phyloP scores from a whole-genome alignment of 352 stramenopile genomes.

The Blastocystis sp. region DNA sequence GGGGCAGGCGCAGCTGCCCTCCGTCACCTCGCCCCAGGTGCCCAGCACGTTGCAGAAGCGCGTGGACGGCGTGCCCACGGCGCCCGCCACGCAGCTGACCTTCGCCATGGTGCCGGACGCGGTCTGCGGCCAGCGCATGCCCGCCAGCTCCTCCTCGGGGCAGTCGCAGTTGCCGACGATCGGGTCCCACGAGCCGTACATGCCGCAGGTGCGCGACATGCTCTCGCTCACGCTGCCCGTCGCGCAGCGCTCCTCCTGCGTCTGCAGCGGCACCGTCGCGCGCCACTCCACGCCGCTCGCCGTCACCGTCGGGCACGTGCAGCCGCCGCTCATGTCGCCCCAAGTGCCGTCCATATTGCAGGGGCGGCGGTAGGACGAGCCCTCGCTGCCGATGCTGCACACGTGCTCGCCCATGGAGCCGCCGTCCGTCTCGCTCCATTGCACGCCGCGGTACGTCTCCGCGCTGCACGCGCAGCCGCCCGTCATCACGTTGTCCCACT shows the following conservation, averaged over 20 bases:
- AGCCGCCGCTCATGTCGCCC: background rate
- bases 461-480: slow-evolving; percentile 24
- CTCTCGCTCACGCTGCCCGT: background rate
- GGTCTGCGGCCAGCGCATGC: slow-evolving; percentile 52
- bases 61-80: slow-evolving; percentile 41
- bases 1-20: slow-evolving; percentile 10
- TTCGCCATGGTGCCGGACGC: background rate
- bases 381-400: slow-evolving; percentile 1
- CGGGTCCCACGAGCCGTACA: slow-evolving; percentile 27
- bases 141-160: slow-evolving; percentile 23
- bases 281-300: background rate
- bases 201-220: slow-evolving; percentile 33
- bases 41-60: slow-evolving; percentile 3
- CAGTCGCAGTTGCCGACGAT: slow-evolving; percentile 64
- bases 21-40: background rate
- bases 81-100: slow-evolving; percentile 19
- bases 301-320: background rate
- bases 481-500: slow-evolving; percentile 46
- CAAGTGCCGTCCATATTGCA: slow-evolving; percentile 51
- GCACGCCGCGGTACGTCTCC: background rate
- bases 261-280: background rate
- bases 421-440: slow-evolving; percentile 31
- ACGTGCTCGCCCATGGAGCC: slow-evolving; percentile 3
- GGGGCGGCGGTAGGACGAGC: slow-evolving; percentile 18
- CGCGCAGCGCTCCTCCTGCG: slow-evolving; percentile 10